Conservation (phyloP, 352 stramenopile species). For the Phytophthora cactorum region DNA sequence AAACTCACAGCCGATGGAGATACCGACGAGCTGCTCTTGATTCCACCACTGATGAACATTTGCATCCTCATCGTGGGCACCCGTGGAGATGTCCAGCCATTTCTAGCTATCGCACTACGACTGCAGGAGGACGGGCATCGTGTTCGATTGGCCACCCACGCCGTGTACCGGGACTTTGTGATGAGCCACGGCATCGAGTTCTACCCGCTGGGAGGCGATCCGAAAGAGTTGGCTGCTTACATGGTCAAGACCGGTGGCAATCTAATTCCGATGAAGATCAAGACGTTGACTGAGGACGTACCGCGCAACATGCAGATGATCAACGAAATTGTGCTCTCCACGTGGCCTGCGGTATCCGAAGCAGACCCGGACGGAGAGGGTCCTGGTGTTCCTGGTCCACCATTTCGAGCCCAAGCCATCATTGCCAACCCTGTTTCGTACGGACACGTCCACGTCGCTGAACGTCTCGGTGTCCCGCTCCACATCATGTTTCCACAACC, state of each 20-base stretch:
- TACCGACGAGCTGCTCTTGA: slow-evolving; percentile 19
- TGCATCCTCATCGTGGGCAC: slow-evolving; percentile 92
- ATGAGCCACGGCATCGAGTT: slow-evolving; percentile 76
- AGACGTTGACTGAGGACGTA: slow-evolving; percentile 66
- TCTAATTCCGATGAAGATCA: slow-evolving; percentile 69
- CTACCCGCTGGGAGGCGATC: slow-evolving; percentile 75
- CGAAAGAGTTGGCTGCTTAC: slow-evolving; percentile 82
- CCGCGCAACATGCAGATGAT: slow-evolving; percentile 90
- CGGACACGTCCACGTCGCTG: slow-evolving; percentile 91
- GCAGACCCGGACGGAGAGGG: slow-evolving; percentile 70
- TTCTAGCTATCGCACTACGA: slow-evolving; percentile 74
- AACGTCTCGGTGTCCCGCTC: slow-evolving; percentile 92
- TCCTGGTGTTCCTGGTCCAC: slow-evolving; percentile 36
- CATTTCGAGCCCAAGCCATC: slow-evolving; percentile 91
- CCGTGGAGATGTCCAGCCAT: slow-evolving; percentile 87
- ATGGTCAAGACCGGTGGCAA: slow-evolving; percentile 90
- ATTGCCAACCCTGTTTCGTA: slow-evolving; percentile 94
- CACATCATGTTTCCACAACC: slow-evolving; percentile 95
- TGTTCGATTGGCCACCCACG: slow-evolving; percentile 92
- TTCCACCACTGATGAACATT: slow-evolving; percentile 63
- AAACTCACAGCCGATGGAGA: slow-evolving; percentile 1
- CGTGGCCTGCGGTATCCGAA: slow-evolving; percentile 85
- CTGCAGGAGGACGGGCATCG: slow-evolving; percentile 85
- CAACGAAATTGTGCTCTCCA: slow-evolving; percentile 83
- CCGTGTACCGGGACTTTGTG: slow-evolving; percentile 86